Base-by-base conservation (phyloP, 805 yeast genomes). In the Zygotorulaspora sp. region DNA sequence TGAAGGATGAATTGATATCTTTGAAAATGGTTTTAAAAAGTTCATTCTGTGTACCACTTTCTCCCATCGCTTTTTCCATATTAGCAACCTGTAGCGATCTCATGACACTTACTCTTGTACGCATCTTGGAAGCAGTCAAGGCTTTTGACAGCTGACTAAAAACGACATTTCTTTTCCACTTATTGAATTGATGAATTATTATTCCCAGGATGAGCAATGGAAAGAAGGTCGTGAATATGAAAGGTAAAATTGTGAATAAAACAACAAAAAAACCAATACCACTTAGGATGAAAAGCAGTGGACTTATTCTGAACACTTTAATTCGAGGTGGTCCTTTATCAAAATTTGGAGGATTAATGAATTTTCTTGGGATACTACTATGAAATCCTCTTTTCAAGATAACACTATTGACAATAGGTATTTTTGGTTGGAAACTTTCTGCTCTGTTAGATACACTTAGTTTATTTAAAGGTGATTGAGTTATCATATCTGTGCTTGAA, bases 191-290 rank as follows among this genome's bases (percentile, higher is more conserved):
- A 22, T 32, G 48, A 7, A 44, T 28, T 6, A 33, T 42, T n/a
- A 55, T 43, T 2, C 45, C 52, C 3, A 40, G 37, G 15, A 58
- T 35, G 3, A 47, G 32, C 19, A 55, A 19, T 5, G 63, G 63
- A 27, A 58, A 40, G 22, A 58, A 42, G 29, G 44, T 32, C 11
- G 49, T 41, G 31, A 49, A 35, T 13, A 49, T 29, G 13, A 49
- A 36, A 4, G 56, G 53, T 4, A 51, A 17, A 13, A 51, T 37
- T 20, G 47, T 19, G 15, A 50, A 29, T 13, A 45, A 12, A 9
- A 49, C 11, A 8, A 46, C 22, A 14, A 47, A 12, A n/a, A 42
- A 21, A 2, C 52, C 52, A 11, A 43, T 26, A 10, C 49, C 32
- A 9, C 49, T 42, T n/a, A 52, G 12, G 9, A 48, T n/a, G 2